These are phyloP conservation scores for Ceratobasidium sp. DNA, from an alignment of 1,284 basidiomycete species.

Conservation along the genomic window DNA sequence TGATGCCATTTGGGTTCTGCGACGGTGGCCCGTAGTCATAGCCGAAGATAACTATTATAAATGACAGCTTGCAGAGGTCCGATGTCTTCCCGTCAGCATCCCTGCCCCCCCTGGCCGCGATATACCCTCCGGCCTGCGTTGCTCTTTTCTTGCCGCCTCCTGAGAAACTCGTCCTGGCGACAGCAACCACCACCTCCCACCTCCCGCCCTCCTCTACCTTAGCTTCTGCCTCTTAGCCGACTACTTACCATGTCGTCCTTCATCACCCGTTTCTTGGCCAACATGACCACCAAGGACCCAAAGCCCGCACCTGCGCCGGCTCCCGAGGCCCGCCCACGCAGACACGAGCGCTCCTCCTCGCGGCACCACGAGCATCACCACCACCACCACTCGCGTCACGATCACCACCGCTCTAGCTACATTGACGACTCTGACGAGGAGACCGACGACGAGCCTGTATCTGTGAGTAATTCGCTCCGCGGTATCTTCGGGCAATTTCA, in stretches of 20 bases:
- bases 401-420: conserved; percentile 37
- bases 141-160: conserved; percentile 2
- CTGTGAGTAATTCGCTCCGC: conserved; percentile 11
- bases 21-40: not conserved
- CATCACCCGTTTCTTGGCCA: conserved; percentile 41
- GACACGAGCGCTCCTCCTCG: conserved; percentile 33
- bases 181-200: conserved; percentile 4
- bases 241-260: conserved; percentile 36
- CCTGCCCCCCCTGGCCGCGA: conserved; percentile 35
- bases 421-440: conserved; percentile 35
- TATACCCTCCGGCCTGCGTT: conserved; percentile 28
- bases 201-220: not conserved
- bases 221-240: not conserved
- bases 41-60: conserved; percentile 38
- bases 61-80: conserved; percentile 23
- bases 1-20: conserved; percentile 23
- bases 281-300: conserved; percentile 41
- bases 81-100: conserved; percentile 42
- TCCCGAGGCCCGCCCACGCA: conserved; percentile 33
- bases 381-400: conserved; percentile 25
- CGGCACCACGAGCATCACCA: conserved; percentile 22
- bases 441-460: conserved; percentile 36
- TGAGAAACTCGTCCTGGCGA: conserved; percentile 30
- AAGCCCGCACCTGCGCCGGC: conserved; percentile 12
- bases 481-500: not conserved